Evolutionary conservation across 805 yeast genomes (phyloP), one percentile per base, ranked within the genome.

Genomic region (Cyberlindnera maritima): DNA sequence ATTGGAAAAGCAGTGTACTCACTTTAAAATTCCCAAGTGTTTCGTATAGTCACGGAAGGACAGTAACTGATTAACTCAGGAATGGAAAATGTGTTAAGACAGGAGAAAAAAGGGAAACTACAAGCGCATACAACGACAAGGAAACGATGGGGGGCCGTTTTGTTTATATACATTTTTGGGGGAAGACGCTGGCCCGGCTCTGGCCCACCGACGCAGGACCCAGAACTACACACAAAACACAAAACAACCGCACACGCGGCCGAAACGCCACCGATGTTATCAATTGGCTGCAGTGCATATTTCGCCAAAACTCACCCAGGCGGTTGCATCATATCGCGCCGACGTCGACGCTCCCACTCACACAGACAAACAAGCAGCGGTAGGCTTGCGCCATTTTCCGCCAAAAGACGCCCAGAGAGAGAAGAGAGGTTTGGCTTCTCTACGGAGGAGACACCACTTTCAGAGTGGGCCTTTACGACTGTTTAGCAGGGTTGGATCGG

Each of bases 11-110:
- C n/a, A 28, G 4, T 4, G 39, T 36, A 37, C 40, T 37, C 21
- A 37, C 40, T 25, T 39, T 40, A 41, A 31, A 46, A 51, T 51
- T 48, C 48, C 51, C 46, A 38, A 41, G 50, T 40, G 47, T 37
- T 37, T 26, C 40, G 34, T 39, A 36, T 26, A 19, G 47, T n/a
- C 18, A 29, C 25, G 12, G 21, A 32, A 34, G 41, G 46, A 41
- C 46, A 37, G 37, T 31, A 31, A 38, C 38, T 34, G 44, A 46
- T 41, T 18, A 39, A 41, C 50, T 48, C 48, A 44, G 52, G 48
- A 44, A 44, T 47, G 46, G 31, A 41, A 44, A 41, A 41, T 48
- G 51, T 44, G 45, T 41, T 43, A 44, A 28, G 37, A 44, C 19
- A 25, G 28, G 37, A 47, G 36, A 36, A 41, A 38, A 25, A 32